Evolutionary conservation across 768 basidiomycete genomes (phyloP), one percentile per base, ranked within the genome.

Genomic region (Naganishia onofrii): DNA sequence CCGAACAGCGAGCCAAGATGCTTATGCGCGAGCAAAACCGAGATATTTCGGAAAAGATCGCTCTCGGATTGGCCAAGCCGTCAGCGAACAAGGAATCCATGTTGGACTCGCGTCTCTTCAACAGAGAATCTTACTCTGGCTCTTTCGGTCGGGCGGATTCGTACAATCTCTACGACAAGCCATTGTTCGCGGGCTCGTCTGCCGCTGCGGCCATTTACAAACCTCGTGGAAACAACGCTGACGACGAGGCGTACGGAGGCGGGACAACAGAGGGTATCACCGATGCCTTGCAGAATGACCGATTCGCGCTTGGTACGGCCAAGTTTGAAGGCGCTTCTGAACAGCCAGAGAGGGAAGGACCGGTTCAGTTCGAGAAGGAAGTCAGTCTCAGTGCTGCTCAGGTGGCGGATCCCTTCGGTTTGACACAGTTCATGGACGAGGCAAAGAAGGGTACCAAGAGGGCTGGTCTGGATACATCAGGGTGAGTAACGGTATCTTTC

Each of bases 181-280:
- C 95, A 3, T 84, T 99, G 60, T 99, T 99, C 87, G 90, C 93
- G 75, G 95, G 96, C 0, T 95, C 94, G 2, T 88, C 90, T 4
- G 95, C 95, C 21, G 93, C 92, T 0, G 93, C 95, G n/a, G 96
- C 96, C n/a, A 99, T 99, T 74, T 99, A 99, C 85, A 95, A 94
- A 81, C 92, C 95, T 5, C 86, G 89, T 31, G 93, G 94, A 0
- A 90, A 92, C 74, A 90, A 92, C 70, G 91, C 88, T 34, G 90
- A 91, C 77, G 92, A 97, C 51, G 94, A 96, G 65, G 87, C 90
- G 48, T 95, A 91, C 79, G 93, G 92, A 63, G 93, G 91, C 68
- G 94, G 94, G 46, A 96, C 94, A 2, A 93, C 94, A 77, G 93
- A 97, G 74, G 95, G 96, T 38, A 94, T 97, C 77, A 86, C 87